Base-by-base conservation (phyloP, 768 basidiomycete species). In the Agrocybe chaxingu region DNA sequence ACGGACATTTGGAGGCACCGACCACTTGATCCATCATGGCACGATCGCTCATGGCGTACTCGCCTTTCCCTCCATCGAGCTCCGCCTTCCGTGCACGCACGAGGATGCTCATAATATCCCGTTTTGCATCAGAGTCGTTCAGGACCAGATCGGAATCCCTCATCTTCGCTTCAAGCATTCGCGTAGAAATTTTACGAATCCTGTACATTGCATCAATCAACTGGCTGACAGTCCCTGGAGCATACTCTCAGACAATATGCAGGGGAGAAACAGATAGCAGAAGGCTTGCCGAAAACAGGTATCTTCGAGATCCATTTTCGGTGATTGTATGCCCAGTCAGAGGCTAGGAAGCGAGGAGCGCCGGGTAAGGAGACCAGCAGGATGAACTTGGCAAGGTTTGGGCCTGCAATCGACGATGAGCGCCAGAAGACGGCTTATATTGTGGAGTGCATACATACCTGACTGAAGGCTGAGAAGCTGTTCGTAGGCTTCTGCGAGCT, bases 1-100 rank as follows among this genome's bases (percentile, higher is more conserved):
- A 7, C 18, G 12, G 6, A 36, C 36, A 24, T 36, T 31, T 32
- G 31, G 36, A 43, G 42, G 42, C 31, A 24, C 38, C 12, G 18
- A 76, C 76, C 32, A 78, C 74, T 68, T 80, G 78, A 43, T 76
- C 75, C 63, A 78, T 72, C 71, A 78, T 75, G 9, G 68, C 75
- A 29, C 64, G 61, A 49, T 78, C 75, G n/a, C 66, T 72, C 75
- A 78, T 75, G 5, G 62, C 56, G 55, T 75, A 76, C 18, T 57
- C 67, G 8, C 53, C 58, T 11, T 65, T 68, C 30, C 65, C 68
- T 35, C 61, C 60, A 30, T 66, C 66, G 29, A 66, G 45, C 31
- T 71, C 71, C 7, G 66, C 68, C 51, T 70, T 72, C 16, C 75
- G 64, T 8, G 75, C 72, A 19, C 71, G 68, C 9, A 78, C 71